These are phyloP conservation scores for Lyophyllum decastes DNA, from an alignment of 768 basidiomycete genomes.

Conservation along the genomic window DNA sequence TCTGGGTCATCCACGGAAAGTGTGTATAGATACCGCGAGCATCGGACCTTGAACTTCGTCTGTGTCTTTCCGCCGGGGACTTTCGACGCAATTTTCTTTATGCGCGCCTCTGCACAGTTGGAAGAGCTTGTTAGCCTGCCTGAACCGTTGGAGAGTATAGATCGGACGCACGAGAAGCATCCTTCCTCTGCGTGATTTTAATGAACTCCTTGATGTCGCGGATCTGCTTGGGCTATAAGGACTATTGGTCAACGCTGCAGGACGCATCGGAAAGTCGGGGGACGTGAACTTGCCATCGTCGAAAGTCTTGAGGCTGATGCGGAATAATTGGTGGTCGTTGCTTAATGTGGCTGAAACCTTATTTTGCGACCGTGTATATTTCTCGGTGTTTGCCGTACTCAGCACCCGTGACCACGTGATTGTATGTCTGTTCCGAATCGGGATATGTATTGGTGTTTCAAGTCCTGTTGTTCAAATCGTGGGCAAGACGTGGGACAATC, in stretches of 20 bases:
- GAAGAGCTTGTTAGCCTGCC: not conserved
- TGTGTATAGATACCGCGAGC: conserved; percentile 97
- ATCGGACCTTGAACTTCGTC: conserved; percentile 99
- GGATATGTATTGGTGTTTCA: too few species aligned
- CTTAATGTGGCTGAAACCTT: conserved; percentile 38
- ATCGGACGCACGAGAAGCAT: conserved; percentile 82
- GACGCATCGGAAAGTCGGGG: not conserved
- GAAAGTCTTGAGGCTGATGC: conserved; percentile 35
- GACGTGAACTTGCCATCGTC: conserved; percentile 39
- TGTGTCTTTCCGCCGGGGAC: conserved; percentile 69
- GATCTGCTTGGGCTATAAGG: conserved; percentile 89
- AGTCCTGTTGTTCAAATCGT: too few species aligned
- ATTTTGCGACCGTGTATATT: conserved; percentile 26
- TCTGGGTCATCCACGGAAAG: conserved; percentile 93
- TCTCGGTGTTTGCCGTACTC: conserved; percentile 23
- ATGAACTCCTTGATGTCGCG: conserved; percentile 98
- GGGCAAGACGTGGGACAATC: too few species aligned
- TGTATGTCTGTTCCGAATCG: not conserved
- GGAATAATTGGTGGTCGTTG: conserved; percentile 18
- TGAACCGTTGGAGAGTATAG: not conserved
- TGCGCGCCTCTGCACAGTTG: conserved; percentile 77
- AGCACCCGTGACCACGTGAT: not conserved
- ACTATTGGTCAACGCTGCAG: conserved; percentile 10
- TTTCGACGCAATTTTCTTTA: conserved; percentile 88
- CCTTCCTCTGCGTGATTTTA: conserved; percentile 95